phyloP scores from a whole-genome alignment of 2,329 filamentous ascomycete species.

The Ceratocystiopsis brevicomis region DNA sequence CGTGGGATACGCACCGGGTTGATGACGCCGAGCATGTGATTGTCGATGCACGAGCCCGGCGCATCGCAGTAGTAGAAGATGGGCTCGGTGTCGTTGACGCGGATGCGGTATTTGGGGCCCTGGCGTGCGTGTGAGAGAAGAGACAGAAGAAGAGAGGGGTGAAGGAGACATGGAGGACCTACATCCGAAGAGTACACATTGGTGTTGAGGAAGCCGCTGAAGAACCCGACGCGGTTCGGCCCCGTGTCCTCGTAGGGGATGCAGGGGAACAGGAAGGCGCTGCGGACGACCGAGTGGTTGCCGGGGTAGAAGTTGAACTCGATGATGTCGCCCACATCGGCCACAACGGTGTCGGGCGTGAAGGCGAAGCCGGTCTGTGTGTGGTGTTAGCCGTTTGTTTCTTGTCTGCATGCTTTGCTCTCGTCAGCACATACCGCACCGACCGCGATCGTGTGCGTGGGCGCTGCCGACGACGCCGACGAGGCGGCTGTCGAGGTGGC shows the following conservation, averaged over 20 bases:
- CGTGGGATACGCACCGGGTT: slow-evolving; percentile 38
- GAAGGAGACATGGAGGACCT: too few relatives aligned
- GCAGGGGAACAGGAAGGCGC: slow-evolving; percentile 40
- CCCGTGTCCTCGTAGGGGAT: slow-evolving; percentile 39
- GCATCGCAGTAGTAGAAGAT: slow-evolving; percentile 55
- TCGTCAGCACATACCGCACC: not conserved
- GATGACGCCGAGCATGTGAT: slow-evolving; percentile 59
- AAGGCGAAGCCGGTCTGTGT: slow-evolving; percentile 18
- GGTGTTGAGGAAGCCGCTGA: slow-evolving; percentile 28
- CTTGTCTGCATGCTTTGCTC: not conserved
- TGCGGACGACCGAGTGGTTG: slow-evolving; percentile 44
- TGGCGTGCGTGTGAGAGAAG: too few relatives aligned
- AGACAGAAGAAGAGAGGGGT: too few relatives aligned
- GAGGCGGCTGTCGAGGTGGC: not conserved
- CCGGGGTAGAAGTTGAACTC: slow-evolving; percentile 43
- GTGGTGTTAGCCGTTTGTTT: not conserved
- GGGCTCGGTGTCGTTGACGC: slow-evolving; percentile 41
- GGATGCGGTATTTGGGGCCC: slow-evolving; percentile 22
- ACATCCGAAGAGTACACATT: slow-evolving; percentile 24
- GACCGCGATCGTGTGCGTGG: slow-evolving; percentile 3
- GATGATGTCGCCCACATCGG: slow-evolving; percentile 28
- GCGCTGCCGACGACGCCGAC: not conserved
- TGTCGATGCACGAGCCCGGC: slow-evolving; percentile 40
- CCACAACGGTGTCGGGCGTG: slow-evolving; percentile 17
- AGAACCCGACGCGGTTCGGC: slow-evolving; percentile 31